phyloP scores from a whole-genome alignment of 768 basidiomycete genomes.

The Hysterangium stoloniferum region DNA sequence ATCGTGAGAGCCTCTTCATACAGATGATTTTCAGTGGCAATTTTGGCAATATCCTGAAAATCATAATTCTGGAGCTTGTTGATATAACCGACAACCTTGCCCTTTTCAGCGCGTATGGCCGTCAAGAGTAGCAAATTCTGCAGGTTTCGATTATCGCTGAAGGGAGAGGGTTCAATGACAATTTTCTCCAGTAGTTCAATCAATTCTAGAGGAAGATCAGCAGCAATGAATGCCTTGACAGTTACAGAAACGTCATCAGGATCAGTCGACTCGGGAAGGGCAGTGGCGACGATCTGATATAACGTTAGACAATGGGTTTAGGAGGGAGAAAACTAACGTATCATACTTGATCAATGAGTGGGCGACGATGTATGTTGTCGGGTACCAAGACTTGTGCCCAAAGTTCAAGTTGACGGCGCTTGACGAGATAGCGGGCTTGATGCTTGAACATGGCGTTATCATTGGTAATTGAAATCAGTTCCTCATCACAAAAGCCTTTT shows the following conservation, averaged over 20 bases:
- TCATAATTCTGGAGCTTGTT: constrained; percentile 97
- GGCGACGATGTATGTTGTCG: constrained; percentile 88
- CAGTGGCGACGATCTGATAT: constrained; percentile 79
- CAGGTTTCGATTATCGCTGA: constrained; percentile 94
- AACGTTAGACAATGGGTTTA: neutral
- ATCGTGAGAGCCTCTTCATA: constrained; percentile 96
- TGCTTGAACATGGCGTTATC: constrained; percentile 99
- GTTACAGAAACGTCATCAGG: constrained; percentile 98
- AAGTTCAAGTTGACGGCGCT: constrained; percentile 88
- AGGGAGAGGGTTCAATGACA: constrained; percentile 92
- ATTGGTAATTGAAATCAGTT: constrained; percentile 93
- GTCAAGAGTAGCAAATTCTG: constrained; percentile 94
- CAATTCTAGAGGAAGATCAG: constrained; percentile 93
- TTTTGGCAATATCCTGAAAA: constrained; percentile 87
- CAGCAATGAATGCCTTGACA: constrained; percentile 96
- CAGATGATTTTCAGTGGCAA: constrained; percentile 91
- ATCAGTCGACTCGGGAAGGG: constrained; percentile 93
- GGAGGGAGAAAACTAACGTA: neutral
- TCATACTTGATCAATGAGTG: constrained; percentile 83
- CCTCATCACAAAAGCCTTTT: constrained; percentile 97
- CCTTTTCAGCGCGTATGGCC: constrained; percentile 95
- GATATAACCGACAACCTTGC: constrained; percentile 97
- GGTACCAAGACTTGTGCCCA: constrained; percentile 91
- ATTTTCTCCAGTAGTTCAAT: constrained; percentile 99
- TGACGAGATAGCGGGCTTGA: constrained; percentile 95